Conservation (phyloP, 495 filamentous ascomycete genomes). For the Lepidopterella palustris region DNA sequence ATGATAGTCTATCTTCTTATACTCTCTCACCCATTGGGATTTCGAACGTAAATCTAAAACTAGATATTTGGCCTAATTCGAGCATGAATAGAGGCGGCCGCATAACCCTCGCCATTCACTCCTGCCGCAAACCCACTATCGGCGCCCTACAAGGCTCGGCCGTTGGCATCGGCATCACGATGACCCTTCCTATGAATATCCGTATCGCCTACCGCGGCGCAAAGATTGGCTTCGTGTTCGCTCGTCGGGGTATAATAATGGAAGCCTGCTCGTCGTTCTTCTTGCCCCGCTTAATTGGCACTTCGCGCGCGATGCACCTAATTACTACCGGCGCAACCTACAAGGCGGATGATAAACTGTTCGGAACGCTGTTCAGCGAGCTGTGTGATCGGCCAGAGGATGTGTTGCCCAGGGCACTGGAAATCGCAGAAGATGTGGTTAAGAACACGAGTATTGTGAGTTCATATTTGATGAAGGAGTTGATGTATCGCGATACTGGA, state of each 20-base stretch:
- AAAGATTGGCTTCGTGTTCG: conserved; percentile 61
- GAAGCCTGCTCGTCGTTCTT: conserved; percentile 61
- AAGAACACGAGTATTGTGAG: conserved; percentile 51
- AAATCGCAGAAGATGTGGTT: conserved; percentile 52
- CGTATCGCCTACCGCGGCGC: conserved; percentile 49
- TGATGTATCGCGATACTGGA: conserved; percentile 54
- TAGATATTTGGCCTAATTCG: neutral
- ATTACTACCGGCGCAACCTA: conserved; percentile 46
- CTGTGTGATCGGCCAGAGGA: conserved; percentile 43
- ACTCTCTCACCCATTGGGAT: neutral
- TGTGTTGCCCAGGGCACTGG: conserved; percentile 51
- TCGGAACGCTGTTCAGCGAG: conserved; percentile 52
- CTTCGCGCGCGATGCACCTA: conserved; percentile 53
- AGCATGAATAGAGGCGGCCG: conserved; percentile 46
- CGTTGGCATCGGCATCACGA: conserved; percentile 62
- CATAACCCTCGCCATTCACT: conserved; percentile 53
- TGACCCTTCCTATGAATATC: conserved; percentile 57
- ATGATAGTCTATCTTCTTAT: neutral
- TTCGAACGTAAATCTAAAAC: neutral
- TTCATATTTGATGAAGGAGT: conserved; percentile 49
- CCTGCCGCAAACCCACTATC: conserved; percentile 58
- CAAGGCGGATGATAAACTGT: conserved; percentile 39
- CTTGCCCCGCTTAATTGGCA: conserved; percentile 54
- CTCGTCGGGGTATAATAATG: conserved; percentile 53
- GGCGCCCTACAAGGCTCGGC: conserved; percentile 60